Evolutionary conservation across 305 asterid species (phyloP), one percentile per base, ranked within the genome.

Genomic region (Fraxinus sp.): DNA sequence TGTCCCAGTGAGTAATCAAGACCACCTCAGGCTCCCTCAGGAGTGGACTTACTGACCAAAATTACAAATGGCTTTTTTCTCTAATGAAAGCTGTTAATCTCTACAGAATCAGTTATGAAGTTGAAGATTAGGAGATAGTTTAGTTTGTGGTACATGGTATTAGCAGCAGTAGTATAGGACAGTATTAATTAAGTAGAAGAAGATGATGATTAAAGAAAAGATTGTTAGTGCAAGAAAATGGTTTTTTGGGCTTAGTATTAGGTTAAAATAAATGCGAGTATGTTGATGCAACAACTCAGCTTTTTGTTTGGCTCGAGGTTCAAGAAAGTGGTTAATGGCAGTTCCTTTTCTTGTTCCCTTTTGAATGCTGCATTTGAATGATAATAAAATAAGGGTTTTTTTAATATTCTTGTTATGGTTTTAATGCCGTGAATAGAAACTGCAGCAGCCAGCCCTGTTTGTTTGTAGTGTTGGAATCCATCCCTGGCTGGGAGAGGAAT

Each of bases 11-110:
- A 79, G 83, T 86, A 78, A 83, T 80, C 92, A 88, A 57, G 94
- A 92, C 78, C 86, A 92, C 78, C 86, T 90, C 37, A 79, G 86
- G 80, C 90, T 88, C 16, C 89, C 90, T 2, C 93, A 83, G 35
- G 92, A 89, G 57, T 89, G 92, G 92, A 89, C 75, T 26, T 68
- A 68, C 75, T 68, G 75, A 68, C 35, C n/a, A 24, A 64, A 64
- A 8, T 22, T 64, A 24, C 35, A 22, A 22, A 24, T 64, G 35
- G 30, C 35, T 30, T 18, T 62, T 59, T 7, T 62, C 30, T 62
- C 71, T 22, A 62, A 7, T 62, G 72, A 64, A 64, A 37, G 71
- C 7, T 59, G 28, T 59, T 59, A 64, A 64, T 9, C 71, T 59
- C 71, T 59, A 59, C 10, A 20, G 16, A 22, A 0, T 2, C 30